Base-by-base conservation (phyloP, 2,329 filamentous ascomycete genomes). In the Magnaporthiopsis rhizophila region DNA sequence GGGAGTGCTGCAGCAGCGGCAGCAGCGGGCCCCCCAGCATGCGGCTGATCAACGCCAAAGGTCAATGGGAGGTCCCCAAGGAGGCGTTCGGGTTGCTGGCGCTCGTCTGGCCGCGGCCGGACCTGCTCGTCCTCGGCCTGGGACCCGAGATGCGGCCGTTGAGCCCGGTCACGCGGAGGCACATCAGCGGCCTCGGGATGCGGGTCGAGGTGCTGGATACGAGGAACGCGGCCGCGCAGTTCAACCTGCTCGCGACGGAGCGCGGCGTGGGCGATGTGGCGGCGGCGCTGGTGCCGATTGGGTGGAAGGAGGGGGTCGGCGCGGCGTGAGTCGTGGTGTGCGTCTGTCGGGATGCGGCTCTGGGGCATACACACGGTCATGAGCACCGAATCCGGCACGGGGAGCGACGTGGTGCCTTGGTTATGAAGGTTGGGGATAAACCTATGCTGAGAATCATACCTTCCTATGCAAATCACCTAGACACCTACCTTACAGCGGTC, bases 231-330 rank as follows among this genome's bases (percentile, higher is more conserved):
- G 91, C 94, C 1, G 89, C 93, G 45, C 92, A 97, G 74, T 99
- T 95, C 76, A 99, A 99, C 73, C 74, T 99, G 71, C 79, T 99
- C 64, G 94, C 92, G n/a, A 98, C 92, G 24, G 95, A 99, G 79
- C 82, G 95, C 62, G 94, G 95, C 1, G 87, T 95, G 7, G 83
- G 86, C 26, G 89, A 94, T 71, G 87, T 98, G 67, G 94, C 92
- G 34, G 94, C 92, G 2, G 94, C 92, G 12, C 74, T 99, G 76
- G 85, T 98, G 75, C 93, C 93, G 0, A 83, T 95, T 63, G 92
- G 92, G 61, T 62, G 45, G 45, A 53, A 53, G 21, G 45, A 53
- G 8, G 45, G 45, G 6, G 45, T 53, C 45, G 45, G 45, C 45
- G 45, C 45, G 45, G 7, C 45, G 5, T 8, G 45, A 53, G 45